phyloP scores from a whole-genome alignment of 495 filamentous ascomycete genomes.

The Penicillium ochrochloron region DNA sequence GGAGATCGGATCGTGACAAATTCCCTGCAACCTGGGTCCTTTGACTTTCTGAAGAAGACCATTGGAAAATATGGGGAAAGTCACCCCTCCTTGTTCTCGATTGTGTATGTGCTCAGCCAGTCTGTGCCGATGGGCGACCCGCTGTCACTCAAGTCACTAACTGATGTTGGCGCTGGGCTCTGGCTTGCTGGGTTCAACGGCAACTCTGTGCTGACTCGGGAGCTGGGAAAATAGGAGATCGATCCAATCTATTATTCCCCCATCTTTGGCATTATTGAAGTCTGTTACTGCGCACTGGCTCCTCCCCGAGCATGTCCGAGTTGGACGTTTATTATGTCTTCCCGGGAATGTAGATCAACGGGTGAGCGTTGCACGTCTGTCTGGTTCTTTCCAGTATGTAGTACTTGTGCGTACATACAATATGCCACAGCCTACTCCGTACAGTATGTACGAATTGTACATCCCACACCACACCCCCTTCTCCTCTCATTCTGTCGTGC shows the following conservation, averaged over 20 bases:
- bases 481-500: slow-evolving; percentile 12
- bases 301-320: slow-evolving; percentile 31
- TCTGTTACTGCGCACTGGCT: slow-evolving; percentile 3
- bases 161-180: neutral
- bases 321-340: slow-evolving; percentile 18
- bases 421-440: neutral
- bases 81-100: neutral
- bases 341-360: slow-evolving; percentile 26
- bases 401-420: neutral
- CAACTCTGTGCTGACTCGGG: slow-evolving; percentile 15
- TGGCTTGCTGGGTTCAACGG: slow-evolving; percentile 11
- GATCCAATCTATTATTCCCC: neutral
- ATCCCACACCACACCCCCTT: neutral
- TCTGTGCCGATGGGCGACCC: slow-evolving; percentile 2
- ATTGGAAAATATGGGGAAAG: slow-evolving; percentile 16
- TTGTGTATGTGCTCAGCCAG: slow-evolving; percentile 6
- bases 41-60: slow-evolving; percentile 10
- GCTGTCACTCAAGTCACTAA: neutral
- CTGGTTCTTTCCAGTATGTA: neutral
- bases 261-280: slow-evolving; percentile 9
- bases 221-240: slow-evolving; percentile 10
- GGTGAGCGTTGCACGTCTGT: slow-evolving; percentile 16
- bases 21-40: slow-evolving; percentile 16
- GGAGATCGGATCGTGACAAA: slow-evolving; percentile 33
- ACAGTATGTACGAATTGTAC: neutral